phyloP scores from a whole-genome alignment of 768 basidiomycete species.

The Tylopilus vinaceipallidus region DNA sequence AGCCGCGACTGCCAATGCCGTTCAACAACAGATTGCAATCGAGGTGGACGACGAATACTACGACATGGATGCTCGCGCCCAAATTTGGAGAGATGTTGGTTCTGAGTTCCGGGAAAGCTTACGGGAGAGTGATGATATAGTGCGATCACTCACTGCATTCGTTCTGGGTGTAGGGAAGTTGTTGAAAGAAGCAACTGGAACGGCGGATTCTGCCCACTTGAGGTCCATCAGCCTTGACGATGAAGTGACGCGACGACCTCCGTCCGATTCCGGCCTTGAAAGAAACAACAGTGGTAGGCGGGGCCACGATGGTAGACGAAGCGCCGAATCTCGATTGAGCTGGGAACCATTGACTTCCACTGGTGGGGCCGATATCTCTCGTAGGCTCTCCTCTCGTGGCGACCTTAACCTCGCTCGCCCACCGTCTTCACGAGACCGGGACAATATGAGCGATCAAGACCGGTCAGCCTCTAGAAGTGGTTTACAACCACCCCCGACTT shows the following conservation, averaged over 20 bases:
- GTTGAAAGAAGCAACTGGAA: constrained; percentile 50
- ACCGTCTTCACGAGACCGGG: constrained; percentile 26
- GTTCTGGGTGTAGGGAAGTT: constrained; percentile 73
- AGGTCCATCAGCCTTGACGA: constrained; percentile 59
- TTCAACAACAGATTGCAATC: constrained; percentile 73
- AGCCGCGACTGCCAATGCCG: constrained; percentile 51
- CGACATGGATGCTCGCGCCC: constrained; percentile 35
- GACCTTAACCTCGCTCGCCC: constrained; percentile 25
- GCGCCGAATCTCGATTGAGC: constrained; percentile 46
- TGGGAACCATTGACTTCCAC: constrained; percentile 38
- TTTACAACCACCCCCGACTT: constrained; percentile 30
- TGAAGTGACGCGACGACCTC: constrained; percentile 37
- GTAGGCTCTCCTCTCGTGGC: constrained; percentile 25
- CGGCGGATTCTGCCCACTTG: constrained; percentile 34
- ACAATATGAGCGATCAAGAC: constrained; percentile 26
- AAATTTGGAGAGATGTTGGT: constrained; percentile 68
- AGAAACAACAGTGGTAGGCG: constrained; percentile 40
- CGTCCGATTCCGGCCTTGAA: constrained; percentile 34
- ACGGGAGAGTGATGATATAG: constrained; percentile 74
- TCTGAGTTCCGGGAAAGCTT: constrained; percentile 71
- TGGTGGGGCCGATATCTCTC: constrained; percentile 24
- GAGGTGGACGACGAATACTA: constrained; percentile 57
- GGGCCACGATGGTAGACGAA: constrained; percentile 56
- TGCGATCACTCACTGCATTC: constrained; percentile 72
- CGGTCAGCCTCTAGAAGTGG: constrained; percentile 25